Evolutionary conservation across 768 basidiomycete species (phyloP), one percentile per base, ranked within the genome.

Genomic region (Lyophyllum semitale): DNA sequence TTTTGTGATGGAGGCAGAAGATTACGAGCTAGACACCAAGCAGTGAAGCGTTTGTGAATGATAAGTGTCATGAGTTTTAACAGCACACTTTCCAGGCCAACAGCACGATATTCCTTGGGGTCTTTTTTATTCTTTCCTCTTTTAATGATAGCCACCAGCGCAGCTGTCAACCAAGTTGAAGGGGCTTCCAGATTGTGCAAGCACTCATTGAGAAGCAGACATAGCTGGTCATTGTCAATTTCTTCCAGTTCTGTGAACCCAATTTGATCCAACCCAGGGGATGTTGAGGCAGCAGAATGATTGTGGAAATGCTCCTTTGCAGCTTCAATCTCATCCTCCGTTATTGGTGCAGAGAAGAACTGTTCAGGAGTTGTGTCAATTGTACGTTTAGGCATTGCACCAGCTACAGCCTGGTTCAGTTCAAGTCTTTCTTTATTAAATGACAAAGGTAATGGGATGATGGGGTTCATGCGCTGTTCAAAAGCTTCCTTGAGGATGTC

Each of bases 51-150:
- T 26, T 22, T 46, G 17, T 64, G 58, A 17, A 68, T 64, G 11
- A 68, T 54, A 5, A 66, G 58, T 6, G 64, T 66, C 48, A 68
- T 53, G 9, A 64, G 40, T 35, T 66, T 68, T 4, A 68, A 48
- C 0, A 64, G 41, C 51, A 62, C 63, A 30, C 61, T 58, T 35
- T 67, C 62, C 0, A 67, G 60, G 1, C 62, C 62, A 8, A 67
- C 58, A 9, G 58, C 40, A 0, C 58, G 51, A 43, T 67, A 67
- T 33, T 53, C 51, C 8, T 62, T 51, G 5, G 66, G 63, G 18
- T 59, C 48, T 0, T 30, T 38, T 5, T 41, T 49, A 11, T 48
- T n/a, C 32, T 67, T 67, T 18, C 62, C 61, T 43, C 45, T 51
- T 46, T 66, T 66, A 1, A 52, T 44, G 9, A 57, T 48, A 1